Evolutionary conservation across 2,329 filamentous ascomycete species (phyloP).

Genomic region (Aspergillus fructus): DNA sequence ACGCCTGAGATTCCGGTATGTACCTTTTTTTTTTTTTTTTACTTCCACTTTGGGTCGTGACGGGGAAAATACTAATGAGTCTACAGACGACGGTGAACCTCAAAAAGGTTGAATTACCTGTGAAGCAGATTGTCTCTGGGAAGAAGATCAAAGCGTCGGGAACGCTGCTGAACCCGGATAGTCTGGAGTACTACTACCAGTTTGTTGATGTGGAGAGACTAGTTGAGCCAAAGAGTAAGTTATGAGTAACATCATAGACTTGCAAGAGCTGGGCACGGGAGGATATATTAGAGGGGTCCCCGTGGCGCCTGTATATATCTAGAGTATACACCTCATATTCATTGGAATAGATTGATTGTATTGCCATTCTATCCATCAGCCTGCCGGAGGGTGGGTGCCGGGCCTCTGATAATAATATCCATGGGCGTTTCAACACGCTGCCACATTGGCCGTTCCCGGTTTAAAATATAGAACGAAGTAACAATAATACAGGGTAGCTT

Average conservation of each 20-base stretch:
- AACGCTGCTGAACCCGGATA: slow-evolving; percentile 73
- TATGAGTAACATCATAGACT: slow-evolving; percentile 7
- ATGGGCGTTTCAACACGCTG: not conserved
- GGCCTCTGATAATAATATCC: not conserved
- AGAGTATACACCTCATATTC: not conserved
- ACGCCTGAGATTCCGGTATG: slow-evolving; percentile 77
- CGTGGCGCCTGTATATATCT: not conserved
- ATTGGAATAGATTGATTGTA: not conserved
- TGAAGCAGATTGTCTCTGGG: slow-evolving; percentile 81
- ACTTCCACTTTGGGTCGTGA: not conserved
- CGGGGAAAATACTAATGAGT: not conserved
- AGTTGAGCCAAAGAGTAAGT: slow-evolving; percentile 36
- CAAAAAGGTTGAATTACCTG: slow-evolving; percentile 81
- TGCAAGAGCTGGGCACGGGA: not conserved
- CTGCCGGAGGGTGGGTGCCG: not conserved
- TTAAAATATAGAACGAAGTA: not conserved
- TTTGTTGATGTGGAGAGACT: slow-evolving; percentile 70
- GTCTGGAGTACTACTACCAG: slow-evolving; percentile 74
- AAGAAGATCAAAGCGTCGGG: slow-evolving; percentile 72
- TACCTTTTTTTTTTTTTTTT: slow-evolving; percentile 16
- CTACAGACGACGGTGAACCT: slow-evolving; percentile 73
- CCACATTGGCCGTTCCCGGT: not conserved
- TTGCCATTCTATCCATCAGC: not conserved
- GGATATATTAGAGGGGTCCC: not conserved
- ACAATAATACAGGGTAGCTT: slow-evolving; percentile 15